These are phyloP conservation scores for Cardiospermum halicacabum DNA, from an alignment of 345 rosid species.

Conservation along the genomic window DNA sequence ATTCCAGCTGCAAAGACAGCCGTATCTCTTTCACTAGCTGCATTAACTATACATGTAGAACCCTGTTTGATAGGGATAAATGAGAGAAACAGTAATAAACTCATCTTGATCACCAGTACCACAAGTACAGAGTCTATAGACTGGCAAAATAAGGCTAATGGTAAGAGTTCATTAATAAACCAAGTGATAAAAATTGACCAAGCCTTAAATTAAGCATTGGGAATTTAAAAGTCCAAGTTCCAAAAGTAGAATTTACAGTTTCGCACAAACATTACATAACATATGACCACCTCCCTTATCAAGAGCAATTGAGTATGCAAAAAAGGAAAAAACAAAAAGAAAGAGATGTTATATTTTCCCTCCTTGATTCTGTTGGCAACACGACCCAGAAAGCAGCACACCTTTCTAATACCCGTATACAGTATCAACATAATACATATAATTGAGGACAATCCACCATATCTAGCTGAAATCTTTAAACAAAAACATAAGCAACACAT, in stretches of 20 bases:
- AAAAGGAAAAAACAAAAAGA: too few species aligned
- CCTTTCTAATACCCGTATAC: slow-evolving; percentile 50
- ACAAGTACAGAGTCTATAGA: not conserved
- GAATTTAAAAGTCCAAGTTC: not conserved
- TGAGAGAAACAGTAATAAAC: slow-evolving; percentile 14
- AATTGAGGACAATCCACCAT: not conserved
- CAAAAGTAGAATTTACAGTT: not conserved
- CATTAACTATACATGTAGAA: slow-evolving; percentile 85
- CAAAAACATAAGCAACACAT: not conserved
- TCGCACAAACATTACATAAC: not conserved
- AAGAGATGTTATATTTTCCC: too few species aligned
- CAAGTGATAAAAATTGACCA: not conserved
- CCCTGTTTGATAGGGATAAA: slow-evolving; percentile 47
- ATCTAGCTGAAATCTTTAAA: not conserved
- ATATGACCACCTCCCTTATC: not conserved
- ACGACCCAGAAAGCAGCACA: slow-evolving; percentile 85
- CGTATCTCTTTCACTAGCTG: slow-evolving; percentile 93
- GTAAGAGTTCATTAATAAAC: not conserved
- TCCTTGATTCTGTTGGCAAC: slow-evolving; percentile 85
- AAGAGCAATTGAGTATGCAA: too few species aligned
- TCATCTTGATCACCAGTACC: not conserved
- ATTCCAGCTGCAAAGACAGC: slow-evolving; percentile 92
- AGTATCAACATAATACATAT: not conserved
- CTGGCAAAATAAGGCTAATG: not conserved
- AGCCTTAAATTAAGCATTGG: not conserved